Evolutionary conservation across 2,329 filamentous ascomycete species (phyloP).

Genomic region (Aspergillus fijiensis): DNA sequence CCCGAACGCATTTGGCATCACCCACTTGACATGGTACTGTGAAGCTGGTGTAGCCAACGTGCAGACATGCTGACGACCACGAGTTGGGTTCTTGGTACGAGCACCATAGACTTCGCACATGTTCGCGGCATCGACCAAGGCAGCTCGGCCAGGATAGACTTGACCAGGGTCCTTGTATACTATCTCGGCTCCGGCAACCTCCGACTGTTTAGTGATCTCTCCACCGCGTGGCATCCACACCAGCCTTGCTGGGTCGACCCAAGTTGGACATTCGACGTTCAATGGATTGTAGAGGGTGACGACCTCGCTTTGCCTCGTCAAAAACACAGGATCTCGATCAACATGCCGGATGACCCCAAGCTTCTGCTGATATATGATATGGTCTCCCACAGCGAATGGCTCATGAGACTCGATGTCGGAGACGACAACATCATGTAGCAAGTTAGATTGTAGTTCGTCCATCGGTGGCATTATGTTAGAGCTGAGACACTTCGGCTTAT

Average conservation of each 20-base stretch:
- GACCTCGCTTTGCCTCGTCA: constrained; percentile 48
- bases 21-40: constrained; percentile 53
- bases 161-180: neutral
- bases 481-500: constrained; percentile 9
- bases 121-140: neutral
- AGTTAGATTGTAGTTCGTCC: constrained; percentile 10
- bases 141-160: neutral
- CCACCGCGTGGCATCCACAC: constrained; percentile 17
- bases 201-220: neutral
- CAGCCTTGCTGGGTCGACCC: constrained; percentile 22
- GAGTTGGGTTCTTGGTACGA: neutral
- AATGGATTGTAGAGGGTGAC: constrained; percentile 52
- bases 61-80: constrained; percentile 51
- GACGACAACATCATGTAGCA: constrained; percentile 44
- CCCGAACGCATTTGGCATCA: constrained; percentile 44
- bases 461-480: neutral
- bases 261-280: constrained; percentile 43
- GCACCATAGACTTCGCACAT: neutral
- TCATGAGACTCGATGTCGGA: constrained; percentile 49
- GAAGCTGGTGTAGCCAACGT: constrained; percentile 52
- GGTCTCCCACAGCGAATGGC: constrained; percentile 51
- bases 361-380: constrained; percentile 57
- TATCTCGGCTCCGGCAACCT: too few relatives aligned
- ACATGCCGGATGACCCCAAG: constrained; percentile 54
- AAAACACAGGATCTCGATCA: constrained; percentile 52